These are phyloP conservation scores for Globisporangium cystogenes DNA, from an alignment of 352 stramenopile species.

Conservation along the genomic window DNA sequence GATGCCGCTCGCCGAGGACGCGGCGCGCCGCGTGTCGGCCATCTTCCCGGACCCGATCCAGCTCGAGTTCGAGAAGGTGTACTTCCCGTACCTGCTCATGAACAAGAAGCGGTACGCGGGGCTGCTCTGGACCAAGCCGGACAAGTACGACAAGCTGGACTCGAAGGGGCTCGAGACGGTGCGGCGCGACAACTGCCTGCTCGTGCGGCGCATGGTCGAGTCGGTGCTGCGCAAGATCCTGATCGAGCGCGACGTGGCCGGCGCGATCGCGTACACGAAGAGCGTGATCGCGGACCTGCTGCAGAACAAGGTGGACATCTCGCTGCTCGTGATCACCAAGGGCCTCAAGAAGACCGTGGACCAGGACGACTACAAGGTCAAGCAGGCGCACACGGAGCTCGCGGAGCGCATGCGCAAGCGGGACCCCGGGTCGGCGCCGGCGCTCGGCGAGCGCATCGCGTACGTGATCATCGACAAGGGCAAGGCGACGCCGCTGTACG, in stretches of 20 bases:
- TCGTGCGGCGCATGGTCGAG: conserved; percentile 97
- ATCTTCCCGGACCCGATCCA: conserved; percentile 98
- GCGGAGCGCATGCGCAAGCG: conserved; percentile 98
- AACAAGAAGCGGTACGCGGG: conserved; percentile 98
- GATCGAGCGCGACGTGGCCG: conserved; percentile 95
- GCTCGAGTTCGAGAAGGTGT: conserved; percentile 99
- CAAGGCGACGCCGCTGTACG: conserved; percentile 95
- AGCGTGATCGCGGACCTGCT: conserved; percentile 96
- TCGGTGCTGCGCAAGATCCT: conserved; percentile 98
- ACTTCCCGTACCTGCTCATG: conserved; percentile 99
- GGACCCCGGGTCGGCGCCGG: conserved; percentile 95
- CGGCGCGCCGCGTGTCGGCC: conserved; percentile 92
- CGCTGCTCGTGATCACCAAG: conserved; percentile 99
- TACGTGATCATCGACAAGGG: conserved; percentile 99
- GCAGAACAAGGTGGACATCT: conserved; percentile 99
- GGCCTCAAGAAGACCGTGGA: conserved; percentile 98
- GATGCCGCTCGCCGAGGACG: conserved; percentile 97
- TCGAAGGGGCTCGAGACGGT: conserved; percentile 98
- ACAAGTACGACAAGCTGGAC: conserved; percentile 99
- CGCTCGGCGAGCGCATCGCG: conserved; percentile 97
- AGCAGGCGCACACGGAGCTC: conserved; percentile 98
- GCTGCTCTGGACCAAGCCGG: conserved; percentile 78
- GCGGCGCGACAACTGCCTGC: conserved; percentile 97
- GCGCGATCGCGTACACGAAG: conserved; percentile 97
- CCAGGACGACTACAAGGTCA: conserved; percentile 98